Evolutionary conservation across 139 green algal species (phyloP).

Genomic region (Nannochloris sp.): DNA sequence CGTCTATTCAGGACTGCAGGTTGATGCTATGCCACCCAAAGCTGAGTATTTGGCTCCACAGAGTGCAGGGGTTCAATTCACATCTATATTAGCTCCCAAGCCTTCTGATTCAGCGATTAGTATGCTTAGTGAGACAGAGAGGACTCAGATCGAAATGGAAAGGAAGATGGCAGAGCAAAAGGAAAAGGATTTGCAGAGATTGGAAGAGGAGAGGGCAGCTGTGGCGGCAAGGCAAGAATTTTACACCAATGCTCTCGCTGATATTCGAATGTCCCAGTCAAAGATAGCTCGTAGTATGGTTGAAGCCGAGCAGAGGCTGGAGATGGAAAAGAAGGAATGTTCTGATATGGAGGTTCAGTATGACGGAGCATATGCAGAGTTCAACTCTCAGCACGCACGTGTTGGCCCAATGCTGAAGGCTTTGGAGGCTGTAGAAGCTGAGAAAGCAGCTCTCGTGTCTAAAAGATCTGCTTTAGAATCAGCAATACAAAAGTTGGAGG

Average conservation of each 20-base stretch:
- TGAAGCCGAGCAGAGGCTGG: constrained; percentile 31
- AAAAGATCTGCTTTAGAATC: constrained; percentile 17
- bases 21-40: not conserved
- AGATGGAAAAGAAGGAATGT: constrained; percentile 26
- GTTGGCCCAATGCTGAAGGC: constrained; percentile 17
- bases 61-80: no score
- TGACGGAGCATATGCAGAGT: constrained; percentile 23
- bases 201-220: constrained; percentile 24
- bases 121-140: constrained; percentile 22
- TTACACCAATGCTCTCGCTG: constrained; percentile 21
- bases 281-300: constrained; percentile 22
- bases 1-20: not conserved
- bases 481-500: constrained; percentile 24
- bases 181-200: constrained; percentile 23
- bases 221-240: constrained; percentile 16
- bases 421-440: constrained; percentile 18
- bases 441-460: constrained; percentile 12
- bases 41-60: not conserved
- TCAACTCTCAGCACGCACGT: constrained; percentile 17
- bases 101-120: no score
- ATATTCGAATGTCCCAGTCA: constrained; percentile 21
- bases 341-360: constrained; percentile 28
- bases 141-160: constrained; percentile 27
- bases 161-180: constrained; percentile 14
- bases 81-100: no score